Conservation (phyloP, 2,329 filamentous ascomycete species). For the Dactylellina leptospora region DNA sequence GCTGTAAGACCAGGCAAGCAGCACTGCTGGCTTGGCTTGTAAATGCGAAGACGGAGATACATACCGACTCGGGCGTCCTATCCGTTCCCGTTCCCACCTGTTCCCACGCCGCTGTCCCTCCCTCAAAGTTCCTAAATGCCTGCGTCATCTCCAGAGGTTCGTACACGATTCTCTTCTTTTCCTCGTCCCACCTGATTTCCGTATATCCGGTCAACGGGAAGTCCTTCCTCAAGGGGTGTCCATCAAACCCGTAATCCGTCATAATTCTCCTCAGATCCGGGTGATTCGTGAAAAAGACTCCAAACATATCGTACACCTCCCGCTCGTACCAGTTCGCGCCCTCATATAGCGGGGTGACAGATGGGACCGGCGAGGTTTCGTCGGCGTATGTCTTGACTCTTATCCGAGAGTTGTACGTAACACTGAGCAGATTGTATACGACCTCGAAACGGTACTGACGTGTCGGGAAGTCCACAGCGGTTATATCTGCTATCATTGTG, state of each 20-base stretch:
- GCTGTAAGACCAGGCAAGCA: too few relatives aligned
- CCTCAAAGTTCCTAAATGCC: slow-evolving; percentile 98
- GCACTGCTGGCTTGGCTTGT: too few relatives aligned
- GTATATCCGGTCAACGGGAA: slow-evolving; percentile 98
- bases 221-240: slow-evolving; percentile 95
- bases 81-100: slow-evolving; percentile 64
- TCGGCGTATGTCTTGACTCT: slow-evolving; percentile 99
- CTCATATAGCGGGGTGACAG: slow-evolving; percentile 84
- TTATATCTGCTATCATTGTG: slow-evolving; percentile 91
- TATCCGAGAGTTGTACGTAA: slow-evolving; percentile 95
- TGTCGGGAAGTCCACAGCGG: slow-evolving; percentile 93
- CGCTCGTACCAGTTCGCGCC: slow-evolving; percentile 99
- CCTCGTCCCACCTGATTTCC: slow-evolving; percentile 96
- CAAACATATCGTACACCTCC: slow-evolving; percentile 96
- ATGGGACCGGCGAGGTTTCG: slow-evolving; percentile 91
- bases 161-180: slow-evolving; percentile 99
- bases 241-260: slow-evolving; percentile 99
- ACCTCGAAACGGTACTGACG: slow-evolving; percentile 96
- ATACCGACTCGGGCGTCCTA: slow-evolving; percentile 55
- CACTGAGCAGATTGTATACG: slow-evolving; percentile 95
- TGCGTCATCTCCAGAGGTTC: slow-evolving; percentile 98
- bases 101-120: slow-evolving; percentile 77
- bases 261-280: slow-evolving; percentile 96
- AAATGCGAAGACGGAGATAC: slow-evolving; percentile 20
- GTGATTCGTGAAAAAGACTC: slow-evolving; percentile 94